Evolutionary conservation across 345 rosid genomes (phyloP), one percentile per base, ranked within the genome.

Genomic region (Aquilaria sinensis): DNA sequence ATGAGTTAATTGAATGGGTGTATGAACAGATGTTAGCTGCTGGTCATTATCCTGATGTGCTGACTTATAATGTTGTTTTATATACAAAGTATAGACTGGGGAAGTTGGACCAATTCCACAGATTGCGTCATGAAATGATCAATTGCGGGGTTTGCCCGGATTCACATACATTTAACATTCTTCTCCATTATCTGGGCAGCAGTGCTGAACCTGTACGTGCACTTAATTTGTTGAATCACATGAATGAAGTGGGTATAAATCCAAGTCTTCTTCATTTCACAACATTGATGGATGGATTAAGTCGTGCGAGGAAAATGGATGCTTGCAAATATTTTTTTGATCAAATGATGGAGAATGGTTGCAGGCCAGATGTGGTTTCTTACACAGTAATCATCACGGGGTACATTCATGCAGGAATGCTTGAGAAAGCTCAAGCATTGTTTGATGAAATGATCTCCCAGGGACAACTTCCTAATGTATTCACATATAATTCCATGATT

Each of bases 301-400:
- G 97, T 60, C 80, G 90, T 31, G 92, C 87, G 12, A 85, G 92
- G 70, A 83, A 87, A 74, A 67, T 90, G 47, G 88, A 80, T 61
- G 95, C 84, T 15, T 90, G 97, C 78, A 72, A 82, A 67, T 78
- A 85, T 62, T 85, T 90, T 67, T 75, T 87, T 6, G 81, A 90
- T 67, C 88, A 85, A 68, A 87, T 90, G 92, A 68, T 67, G 37
- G 82, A 67, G 64, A 66, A 47, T 9, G 86, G 91, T 34, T 83
- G 88, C 70, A 53, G 16, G 30, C 92, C 92, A 2, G 97, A 90
- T 63, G 88, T 81, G 64, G 90, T 90, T 31, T 83, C 87, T 65
- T 90, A 80, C 76, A 90, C 95, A 0, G 92, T 83, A 54, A 82
- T 87, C 81, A 83, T 90, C 71, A 87, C 95, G 16, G 83, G 90